Evolutionary conservation across 73 alveolate genomes (phyloP).

Genomic region (Tetrahymena thermophila): DNA sequence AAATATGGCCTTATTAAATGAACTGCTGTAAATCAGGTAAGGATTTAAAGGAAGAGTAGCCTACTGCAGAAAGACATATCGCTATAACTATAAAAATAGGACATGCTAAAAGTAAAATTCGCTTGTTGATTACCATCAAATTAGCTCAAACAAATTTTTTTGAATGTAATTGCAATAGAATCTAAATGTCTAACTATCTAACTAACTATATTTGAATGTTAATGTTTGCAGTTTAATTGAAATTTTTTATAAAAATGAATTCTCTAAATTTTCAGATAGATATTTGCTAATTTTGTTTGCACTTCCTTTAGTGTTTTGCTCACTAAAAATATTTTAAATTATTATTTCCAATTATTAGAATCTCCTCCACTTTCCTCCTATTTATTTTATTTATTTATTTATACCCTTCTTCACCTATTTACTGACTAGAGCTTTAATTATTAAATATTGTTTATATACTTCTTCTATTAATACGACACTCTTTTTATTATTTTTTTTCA

Average conservation of each 20-base stretch:
- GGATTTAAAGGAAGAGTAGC: neutral
- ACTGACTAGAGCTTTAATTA: neutral
- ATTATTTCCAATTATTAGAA: neutral
- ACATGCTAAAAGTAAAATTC: neutral
- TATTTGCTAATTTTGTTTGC: neutral
- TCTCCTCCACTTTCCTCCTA: neutral
- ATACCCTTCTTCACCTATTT: neutral
- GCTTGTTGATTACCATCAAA: neutral
- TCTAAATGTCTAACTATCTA: neutral
- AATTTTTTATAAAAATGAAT: neutral
- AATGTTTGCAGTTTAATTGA: neutral
- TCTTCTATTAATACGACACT: neutral
- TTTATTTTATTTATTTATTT: too few relatives aligned
- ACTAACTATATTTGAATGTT: neutral
- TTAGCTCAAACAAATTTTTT: neutral
- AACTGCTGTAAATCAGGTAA: neutral
- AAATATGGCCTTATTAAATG: neutral
- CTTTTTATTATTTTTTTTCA: neutral
- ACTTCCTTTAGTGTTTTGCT: neutral
- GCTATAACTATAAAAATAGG: neutral
- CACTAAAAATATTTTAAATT: neutral
- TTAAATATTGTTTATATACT: too few relatives aligned
- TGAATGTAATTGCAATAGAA: neutral
- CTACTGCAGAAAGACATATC: neutral
- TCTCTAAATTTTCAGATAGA: neutral